Base-by-base conservation (phyloP, 2,329 filamentous ascomycete species). In the Penicillium crustosum region DNA sequence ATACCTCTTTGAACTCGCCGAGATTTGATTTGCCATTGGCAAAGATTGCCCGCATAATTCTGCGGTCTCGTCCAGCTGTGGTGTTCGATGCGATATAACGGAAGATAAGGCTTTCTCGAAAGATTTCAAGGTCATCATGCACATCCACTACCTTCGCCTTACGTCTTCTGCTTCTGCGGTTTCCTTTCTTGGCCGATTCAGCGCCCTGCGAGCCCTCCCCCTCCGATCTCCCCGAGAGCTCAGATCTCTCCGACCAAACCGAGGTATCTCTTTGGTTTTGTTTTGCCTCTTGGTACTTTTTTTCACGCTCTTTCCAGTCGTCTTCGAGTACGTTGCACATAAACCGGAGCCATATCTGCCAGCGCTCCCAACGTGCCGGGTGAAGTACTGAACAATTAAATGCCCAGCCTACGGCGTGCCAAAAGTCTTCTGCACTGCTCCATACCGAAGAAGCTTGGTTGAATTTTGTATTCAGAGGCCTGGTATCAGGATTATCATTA, bases 341-440 rank as follows among this genome's bases (percentile, higher is more conserved):
- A 60, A 89, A 87, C 35, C 87, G 83, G 15, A 97, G 79, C 89
- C 91, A 96, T 8, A 85, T 75, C 65, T 83, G 86, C 92, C 93
- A 97, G 68, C 87, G 83, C 49, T 81, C 82, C 93, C 94, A 97
- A 21, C 93, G 83, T 41, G 83, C 81, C 1, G 86, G 86, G 65
- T 93, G 81, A 33, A 83, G 73, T 2, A 89, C 82, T 51, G 91
- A 93, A 77, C 93, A 97, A 70, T 93, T 94, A 73, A 97, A 92
- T 0, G 90, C 89, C 94, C 94, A 97, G 4, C 93, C 94, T 0
- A 94, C 83, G 0, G 90, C 84, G 42, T 87, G 84, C 91, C 94
- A 99, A 68, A 97, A 95, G 70, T 96, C 91, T 60, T 90, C 86
- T 0, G 89, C 90, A n/a, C 85, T 83, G 17, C 78, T 78, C 85